Conservation (phyloP, 176 grass and related monocot genomes). For the Oryza meyeriana region DNA sequence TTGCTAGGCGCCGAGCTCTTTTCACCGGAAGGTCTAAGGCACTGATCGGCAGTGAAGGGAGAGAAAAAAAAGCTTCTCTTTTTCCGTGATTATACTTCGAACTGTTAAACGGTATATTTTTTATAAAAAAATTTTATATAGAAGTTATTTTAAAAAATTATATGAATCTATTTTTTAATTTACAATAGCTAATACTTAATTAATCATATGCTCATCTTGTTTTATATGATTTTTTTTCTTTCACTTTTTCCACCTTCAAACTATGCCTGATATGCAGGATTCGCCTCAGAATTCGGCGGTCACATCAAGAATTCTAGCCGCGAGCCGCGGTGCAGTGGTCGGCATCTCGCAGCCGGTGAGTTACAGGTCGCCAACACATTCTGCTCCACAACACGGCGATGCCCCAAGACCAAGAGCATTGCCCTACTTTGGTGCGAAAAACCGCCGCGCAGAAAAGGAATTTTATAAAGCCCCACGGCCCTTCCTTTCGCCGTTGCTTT, state of each 20-base stretch:
- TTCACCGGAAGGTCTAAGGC: conserved; percentile 10
- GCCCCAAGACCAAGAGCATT: conserved; percentile 47
- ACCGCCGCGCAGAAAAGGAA: conserved; percentile 28
- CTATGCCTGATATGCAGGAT: background rate
- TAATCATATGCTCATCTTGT: no score
- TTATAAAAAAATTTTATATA: no score
- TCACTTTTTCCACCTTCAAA: no score
- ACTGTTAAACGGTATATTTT: no score
- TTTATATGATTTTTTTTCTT: no score
- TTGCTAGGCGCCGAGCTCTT: conserved; percentile 3
- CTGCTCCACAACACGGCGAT: background rate
- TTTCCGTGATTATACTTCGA: no score
- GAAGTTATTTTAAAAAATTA: no score
- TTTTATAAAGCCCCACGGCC: conserved; percentile 34
- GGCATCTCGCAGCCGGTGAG: conserved; percentile 11
- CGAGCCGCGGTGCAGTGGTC: background rate
- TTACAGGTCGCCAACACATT: conserved; percentile 42
- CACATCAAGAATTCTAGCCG: conserved; percentile 45
- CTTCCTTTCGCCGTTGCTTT: conserved; percentile 37
- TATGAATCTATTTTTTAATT: no score
- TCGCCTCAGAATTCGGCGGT: conserved; percentile 20
- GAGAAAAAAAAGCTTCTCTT: no score
- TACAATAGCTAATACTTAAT: no score
- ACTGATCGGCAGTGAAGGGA: no score
- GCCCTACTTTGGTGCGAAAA: conserved; percentile 37